phyloP scores from a whole-genome alignment of 352 stramenopile genomes.

The Phytophthora vignae region DNA sequence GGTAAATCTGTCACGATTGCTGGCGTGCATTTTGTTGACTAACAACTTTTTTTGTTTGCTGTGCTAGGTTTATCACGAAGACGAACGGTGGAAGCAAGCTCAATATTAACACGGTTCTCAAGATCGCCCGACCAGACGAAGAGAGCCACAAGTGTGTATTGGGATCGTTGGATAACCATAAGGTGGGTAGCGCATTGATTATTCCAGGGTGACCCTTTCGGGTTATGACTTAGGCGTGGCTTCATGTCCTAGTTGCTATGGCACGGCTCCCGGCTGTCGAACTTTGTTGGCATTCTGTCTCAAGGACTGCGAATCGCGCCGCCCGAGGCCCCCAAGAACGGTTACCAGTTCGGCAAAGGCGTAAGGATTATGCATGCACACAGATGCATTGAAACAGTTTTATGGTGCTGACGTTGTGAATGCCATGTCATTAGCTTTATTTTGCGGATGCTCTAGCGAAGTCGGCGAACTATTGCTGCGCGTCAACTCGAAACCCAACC shows the following conservation, averaged over 20 bases:
- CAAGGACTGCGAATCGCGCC: conserved; percentile 76
- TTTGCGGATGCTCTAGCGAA: conserved; percentile 74
- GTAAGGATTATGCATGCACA: conserved; percentile 23
- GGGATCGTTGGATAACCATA: conserved; percentile 61
- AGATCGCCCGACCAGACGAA: conserved; percentile 54
- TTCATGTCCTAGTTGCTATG: conserved; percentile 50
- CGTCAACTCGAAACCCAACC: conserved; percentile 34
- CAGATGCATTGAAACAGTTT: not conserved
- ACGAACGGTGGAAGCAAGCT: conserved; percentile 56
- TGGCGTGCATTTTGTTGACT: not conserved
- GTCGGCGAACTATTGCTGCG: conserved; percentile 63
- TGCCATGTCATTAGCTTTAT: conserved; percentile 52
- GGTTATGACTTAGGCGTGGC: not conserved
- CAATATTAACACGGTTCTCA: conserved; percentile 61
- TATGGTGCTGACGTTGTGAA: not conserved
- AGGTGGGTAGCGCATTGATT: conserved; percentile 27
- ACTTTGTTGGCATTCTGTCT: conserved; percentile 74
- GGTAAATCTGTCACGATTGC: not conserved
- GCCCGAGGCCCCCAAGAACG: conserved; percentile 67
- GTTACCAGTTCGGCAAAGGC: conserved; percentile 80
- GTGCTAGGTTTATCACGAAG: conserved; percentile 57
- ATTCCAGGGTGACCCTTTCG: too few species aligned
- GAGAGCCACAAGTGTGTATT: conserved; percentile 49
- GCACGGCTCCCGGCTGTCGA: conserved; percentile 66
- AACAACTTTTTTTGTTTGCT: conserved; percentile 1